Evolutionary conservation across 345 rosid species (phyloP), one percentile per base, ranked within the genome.

Genomic region (Alliaria petiolata): DNA sequence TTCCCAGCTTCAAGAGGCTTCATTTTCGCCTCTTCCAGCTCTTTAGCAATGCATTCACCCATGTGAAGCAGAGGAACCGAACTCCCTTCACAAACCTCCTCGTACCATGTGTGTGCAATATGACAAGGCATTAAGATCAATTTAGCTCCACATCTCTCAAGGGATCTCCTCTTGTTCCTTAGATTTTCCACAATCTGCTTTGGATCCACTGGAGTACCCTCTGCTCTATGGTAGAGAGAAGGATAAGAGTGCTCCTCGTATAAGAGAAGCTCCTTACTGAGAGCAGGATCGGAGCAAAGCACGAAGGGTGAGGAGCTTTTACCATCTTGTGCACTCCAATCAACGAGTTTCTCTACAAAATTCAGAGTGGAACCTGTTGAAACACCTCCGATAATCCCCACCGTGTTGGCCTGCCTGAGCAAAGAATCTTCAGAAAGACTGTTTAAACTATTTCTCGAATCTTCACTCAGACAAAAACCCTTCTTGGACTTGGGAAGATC

Each of bases 311-410:
- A 59, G 43, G 79, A 49, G 81, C 79, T 72, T 70, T 77, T 62
- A 70, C 80, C 85, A 8, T 75, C 85, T 70, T 77, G 62, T 52
- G 82, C 75, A 59, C 87, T 85, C 88, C 81, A 78, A 11, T 81
- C 70, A 12, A 83, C 86, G 10, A 89, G 69, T 73, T 86, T 92
- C 68, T 54, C 76, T 75, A 84, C 38, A 74, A 92, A 89, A 46
- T 79, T 82, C 39, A 83, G 62, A 62, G 89, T 80, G 28, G 87
- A 84, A 65, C 55, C 76, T 33, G 79, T 80, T 8, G 93, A 92
- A 52, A 75, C 76, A 3, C 92, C 96, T 59, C 92, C 96, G 17
- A 92, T 82, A 11, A 92, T 82, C 30, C 98, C 98, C 49, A 92
- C 85, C 13, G 88, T 78, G 62, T 76, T 86, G 35, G 78, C 81